Percentiles rank a stretch among this genome's conserved stretches.
Conservation (phyloP, 2,329 filamentous ascomycete species). For the Calonectria henricotiae region DNA sequence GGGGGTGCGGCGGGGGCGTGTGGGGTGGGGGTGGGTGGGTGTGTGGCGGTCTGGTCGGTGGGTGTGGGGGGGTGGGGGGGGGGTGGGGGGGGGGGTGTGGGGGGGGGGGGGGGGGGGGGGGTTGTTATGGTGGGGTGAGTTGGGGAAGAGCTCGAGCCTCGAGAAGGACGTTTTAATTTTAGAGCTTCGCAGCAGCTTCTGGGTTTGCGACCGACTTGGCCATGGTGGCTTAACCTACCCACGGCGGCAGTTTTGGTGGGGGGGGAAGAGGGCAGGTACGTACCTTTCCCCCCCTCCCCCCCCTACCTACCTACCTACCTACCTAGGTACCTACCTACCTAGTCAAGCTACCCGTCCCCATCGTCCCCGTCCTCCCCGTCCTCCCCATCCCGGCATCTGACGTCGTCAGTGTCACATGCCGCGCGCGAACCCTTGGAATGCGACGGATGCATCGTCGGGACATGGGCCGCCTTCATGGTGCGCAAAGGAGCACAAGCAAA, state of each 20-base stretch:
- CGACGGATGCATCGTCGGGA: not conserved
- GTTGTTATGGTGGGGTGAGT: slow-evolving; percentile 18
- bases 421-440: slow-evolving; percentile 4
- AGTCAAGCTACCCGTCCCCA: no score
- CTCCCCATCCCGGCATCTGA: slow-evolving; percentile 14
- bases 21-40: no score
- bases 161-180: not conserved
- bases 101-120: not conserved
- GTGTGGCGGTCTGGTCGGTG: no score
- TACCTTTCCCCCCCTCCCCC: not conserved
- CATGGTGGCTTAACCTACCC: slow-evolving; percentile 22
- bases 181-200: not conserved
- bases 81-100: no score
- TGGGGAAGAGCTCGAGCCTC: slow-evolving; percentile 2
- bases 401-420: slow-evolving; percentile 35
- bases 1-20: no score
- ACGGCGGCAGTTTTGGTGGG: slow-evolving; percentile 4
- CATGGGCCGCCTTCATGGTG: not conserved
- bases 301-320: no score
- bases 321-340: no score
- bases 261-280: not conserved
- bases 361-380: no score
- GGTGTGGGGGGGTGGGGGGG: no score
- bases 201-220: not conserved
- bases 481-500: no score